These are phyloP conservation scores for Berkeleyomyces rouxiae DNA, from an alignment of 2,329 filamentous ascomycete genomes.

Conservation along the genomic window DNA sequence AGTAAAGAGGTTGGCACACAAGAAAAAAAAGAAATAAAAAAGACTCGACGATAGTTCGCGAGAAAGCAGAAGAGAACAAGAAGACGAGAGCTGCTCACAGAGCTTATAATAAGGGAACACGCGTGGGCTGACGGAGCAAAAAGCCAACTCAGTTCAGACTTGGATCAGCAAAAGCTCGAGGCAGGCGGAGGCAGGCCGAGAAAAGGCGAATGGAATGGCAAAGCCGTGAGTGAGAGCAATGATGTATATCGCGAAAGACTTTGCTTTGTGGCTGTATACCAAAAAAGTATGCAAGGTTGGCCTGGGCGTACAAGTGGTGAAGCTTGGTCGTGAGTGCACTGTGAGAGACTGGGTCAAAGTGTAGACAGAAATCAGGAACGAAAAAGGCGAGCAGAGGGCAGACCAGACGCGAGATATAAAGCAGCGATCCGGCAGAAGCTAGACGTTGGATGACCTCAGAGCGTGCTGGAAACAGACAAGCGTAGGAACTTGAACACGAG, in stretches of 20 bases:
- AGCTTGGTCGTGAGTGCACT: neutral
- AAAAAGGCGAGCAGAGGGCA: neutral
- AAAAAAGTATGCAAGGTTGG: neutral
- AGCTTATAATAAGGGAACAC: neutral
- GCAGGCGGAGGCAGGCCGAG: neutral
- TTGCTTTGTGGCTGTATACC: neutral
- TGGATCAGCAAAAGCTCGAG: neutral
- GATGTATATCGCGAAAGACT: neutral
- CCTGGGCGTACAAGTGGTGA: neutral
- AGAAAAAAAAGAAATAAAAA: constrained; percentile 9
- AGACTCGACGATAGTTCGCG: neutral
- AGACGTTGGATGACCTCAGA: neutral
- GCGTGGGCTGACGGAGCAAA: neutral
- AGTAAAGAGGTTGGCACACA: neutral
- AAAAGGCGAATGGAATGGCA: neutral
- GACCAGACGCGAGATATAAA: neutral
- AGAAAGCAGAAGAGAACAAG: neutral
- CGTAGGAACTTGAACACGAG: constrained; percentile 6
- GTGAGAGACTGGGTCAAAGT: neutral
- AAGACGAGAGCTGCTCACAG: neutral
- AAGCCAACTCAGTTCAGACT: neutral
- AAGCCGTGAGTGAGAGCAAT: neutral
- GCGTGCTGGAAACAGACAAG: neutral
- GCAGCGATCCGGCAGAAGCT: neutral
- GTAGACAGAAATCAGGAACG: neutral